phyloP scores from a whole-genome alignment of 495 filamentous ascomycete genomes.

The Aspergillus taichungensis region DNA sequence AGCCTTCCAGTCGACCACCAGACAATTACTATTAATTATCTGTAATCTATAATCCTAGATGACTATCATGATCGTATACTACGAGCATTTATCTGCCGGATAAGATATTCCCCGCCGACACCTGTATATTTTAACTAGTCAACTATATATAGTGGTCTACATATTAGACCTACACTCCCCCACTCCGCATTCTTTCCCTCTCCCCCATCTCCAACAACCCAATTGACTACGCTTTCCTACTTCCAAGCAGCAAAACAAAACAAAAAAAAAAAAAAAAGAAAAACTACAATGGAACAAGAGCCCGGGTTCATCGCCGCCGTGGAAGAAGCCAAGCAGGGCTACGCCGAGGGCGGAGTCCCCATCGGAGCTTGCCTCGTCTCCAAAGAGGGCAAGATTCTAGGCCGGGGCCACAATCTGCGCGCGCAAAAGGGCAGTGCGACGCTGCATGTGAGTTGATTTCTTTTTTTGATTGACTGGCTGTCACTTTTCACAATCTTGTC shows the following conservation, averaged over 20 bases:
- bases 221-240: neutral
- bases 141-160: too few relatives aligned
- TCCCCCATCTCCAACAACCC: too few relatives aligned
- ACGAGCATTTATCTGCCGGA: too few relatives aligned
- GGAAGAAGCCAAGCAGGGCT: slow-evolving; percentile 63
- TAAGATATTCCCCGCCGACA: too few relatives aligned
- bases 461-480: neutral
- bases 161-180: too few relatives aligned
- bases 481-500: neutral
- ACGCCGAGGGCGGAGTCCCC: slow-evolving; percentile 69
- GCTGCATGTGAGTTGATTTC: slow-evolving; percentile 52
- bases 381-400: slow-evolving; percentile 62
- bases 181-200: too few relatives aligned
- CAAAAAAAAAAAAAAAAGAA: neutral
- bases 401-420: slow-evolving; percentile 76
- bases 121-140: too few relatives aligned
- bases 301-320: slow-evolving; percentile 52
- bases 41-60: too few relatives aligned
- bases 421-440: slow-evolving; percentile 69
- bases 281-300: slow-evolving; percentile 31
- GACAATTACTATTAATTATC: too few relatives aligned
- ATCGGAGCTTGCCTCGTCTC: slow-evolving; percentile 72
- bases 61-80: too few relatives aligned
- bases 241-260: neutral
- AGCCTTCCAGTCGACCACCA: too few relatives aligned